phyloP scores from a whole-genome alignment of 805 yeast species.

The Alloascoidea africana region DNA sequence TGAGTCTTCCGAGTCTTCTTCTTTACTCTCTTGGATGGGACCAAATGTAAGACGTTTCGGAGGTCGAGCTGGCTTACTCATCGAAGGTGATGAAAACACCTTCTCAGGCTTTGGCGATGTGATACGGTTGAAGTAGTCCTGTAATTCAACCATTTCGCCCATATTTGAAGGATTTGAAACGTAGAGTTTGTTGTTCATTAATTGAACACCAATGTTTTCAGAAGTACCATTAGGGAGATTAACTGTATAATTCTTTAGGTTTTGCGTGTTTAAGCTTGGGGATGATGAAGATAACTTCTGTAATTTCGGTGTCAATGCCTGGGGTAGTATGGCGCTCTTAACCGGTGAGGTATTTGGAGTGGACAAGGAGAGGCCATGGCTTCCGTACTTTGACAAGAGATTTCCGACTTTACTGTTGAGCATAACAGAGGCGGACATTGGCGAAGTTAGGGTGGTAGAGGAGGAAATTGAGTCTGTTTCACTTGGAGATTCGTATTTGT shows the following conservation, averaged over 20 bases:
- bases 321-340: no score
- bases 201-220: background rate
- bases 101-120: background rate
- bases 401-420: background rate
- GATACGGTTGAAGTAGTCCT: background rate
- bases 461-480: no score
- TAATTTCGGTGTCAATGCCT: no score
- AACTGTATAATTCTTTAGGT: background rate
- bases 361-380: background rate
- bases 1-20: no score
- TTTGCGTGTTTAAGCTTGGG: background rate
- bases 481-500: no score
- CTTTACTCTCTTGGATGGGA: background rate
- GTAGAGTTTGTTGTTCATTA: background rate
- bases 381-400: background rate
- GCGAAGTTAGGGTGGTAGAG: no score
- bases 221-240: background rate
- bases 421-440: background rate
- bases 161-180: background rate
- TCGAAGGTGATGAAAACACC: no score
- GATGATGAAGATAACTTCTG: no score
- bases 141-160: background rate
- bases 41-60: background rate
- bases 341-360: background rate
- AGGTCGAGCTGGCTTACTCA: no score